A percentile compares a stretch with the other conserved stretches of the same genome.
phyloP scores from a whole-genome alignment of 164 flowering plant species.

The Vitis amurensis region DNA sequence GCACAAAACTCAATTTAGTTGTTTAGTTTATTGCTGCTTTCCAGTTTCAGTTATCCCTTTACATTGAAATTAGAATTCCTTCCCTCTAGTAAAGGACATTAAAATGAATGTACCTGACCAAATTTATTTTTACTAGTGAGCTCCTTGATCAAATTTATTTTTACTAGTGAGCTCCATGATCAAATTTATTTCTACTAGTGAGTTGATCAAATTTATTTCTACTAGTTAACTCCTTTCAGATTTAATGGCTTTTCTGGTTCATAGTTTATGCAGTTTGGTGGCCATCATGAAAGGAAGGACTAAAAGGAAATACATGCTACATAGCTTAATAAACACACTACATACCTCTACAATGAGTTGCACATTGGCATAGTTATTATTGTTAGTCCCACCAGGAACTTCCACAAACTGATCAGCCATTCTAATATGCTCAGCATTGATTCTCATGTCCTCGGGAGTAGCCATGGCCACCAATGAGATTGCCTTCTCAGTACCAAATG shows the following conservation, averaged over 20 bases:
- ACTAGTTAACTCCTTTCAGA: not conserved
- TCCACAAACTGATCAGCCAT: slow-evolving; percentile 99
- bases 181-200: too few relatives aligned
- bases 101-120: not conserved
- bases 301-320: not conserved
- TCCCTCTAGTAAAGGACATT: not conserved
- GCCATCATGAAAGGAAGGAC: not conserved
- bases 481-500: slow-evolving; percentile 97
- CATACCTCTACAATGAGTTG: slow-evolving; percentile 98
- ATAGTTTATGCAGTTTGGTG: not conserved
- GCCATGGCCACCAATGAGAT: slow-evolving; percentile 97
- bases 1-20: too few relatives aligned
- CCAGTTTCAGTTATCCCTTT: too few relatives aligned
- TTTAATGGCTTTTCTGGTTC: not conserved
- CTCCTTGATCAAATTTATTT: too few relatives aligned
- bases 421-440: slow-evolving; percentile 97
- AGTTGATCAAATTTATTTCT: not conserved
- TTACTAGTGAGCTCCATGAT: too few relatives aligned
- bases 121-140: too few relatives aligned
- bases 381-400: slow-evolving; percentile 99
- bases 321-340: not conserved
- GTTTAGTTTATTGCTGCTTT: too few relatives aligned
- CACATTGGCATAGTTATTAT: slow-evolving; percentile 99
- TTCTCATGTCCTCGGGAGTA: slow-evolving; percentile 99
- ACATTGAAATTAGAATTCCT: not conserved